Evolutionary conservation across 164 flowering plant genomes (phyloP).

Genomic region (Vitis labrusca): DNA sequence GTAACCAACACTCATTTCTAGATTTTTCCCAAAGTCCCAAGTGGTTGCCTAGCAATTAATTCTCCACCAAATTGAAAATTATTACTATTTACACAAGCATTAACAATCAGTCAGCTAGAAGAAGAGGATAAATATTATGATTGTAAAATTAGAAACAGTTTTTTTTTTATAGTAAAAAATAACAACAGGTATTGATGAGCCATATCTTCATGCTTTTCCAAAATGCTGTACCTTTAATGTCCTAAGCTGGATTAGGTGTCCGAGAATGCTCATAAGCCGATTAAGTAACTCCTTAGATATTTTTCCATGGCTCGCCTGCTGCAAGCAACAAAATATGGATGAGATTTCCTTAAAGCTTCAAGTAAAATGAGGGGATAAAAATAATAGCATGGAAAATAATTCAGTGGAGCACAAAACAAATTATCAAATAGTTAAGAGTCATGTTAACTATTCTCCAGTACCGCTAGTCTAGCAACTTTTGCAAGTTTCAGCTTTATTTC

Average conservation of each 20-base stretch:
- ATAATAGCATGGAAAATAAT: too few species aligned
- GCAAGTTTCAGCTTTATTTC: conserved; percentile 95
- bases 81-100: neutral
- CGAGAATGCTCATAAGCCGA: conserved; percentile 87
- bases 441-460: conserved; percentile 24
- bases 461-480: conserved; percentile 98
- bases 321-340: conserved; percentile 21
- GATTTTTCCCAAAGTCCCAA: neutral
- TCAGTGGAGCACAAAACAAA: neutral
- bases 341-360: too few species aligned
- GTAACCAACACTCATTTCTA: neutral
- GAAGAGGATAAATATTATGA: too few species aligned
- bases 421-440: neutral
- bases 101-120: too few species aligned
- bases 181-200: neutral
- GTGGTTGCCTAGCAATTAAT: neutral
- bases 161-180: too few species aligned
- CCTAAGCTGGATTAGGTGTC: conserved; percentile 84
- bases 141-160: too few species aligned
- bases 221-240: conserved; percentile 68
- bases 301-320: conserved; percentile 86
- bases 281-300: conserved; percentile 73
- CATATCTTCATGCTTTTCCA: neutral
- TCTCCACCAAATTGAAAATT: too few species aligned
- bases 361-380: too few species aligned